Evolutionary conservation across 495 filamentous ascomycete species (phyloP).

Genomic region (Penicillium argentinense): DNA sequence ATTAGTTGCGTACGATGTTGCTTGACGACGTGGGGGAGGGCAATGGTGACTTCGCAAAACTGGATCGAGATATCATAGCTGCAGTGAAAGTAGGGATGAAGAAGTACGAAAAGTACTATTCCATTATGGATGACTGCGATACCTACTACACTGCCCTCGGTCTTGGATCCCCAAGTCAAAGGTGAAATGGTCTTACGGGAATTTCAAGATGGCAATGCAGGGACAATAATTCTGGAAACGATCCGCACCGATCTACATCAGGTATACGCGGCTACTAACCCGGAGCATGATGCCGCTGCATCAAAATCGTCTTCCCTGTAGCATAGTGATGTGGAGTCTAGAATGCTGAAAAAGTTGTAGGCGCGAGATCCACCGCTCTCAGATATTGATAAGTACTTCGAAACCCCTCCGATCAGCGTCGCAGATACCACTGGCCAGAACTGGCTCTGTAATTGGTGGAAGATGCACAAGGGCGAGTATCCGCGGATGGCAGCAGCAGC

Average conservation of each 20-base stretch:
- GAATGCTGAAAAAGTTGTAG: conserved; percentile 1
- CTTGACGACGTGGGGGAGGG: not conserved
- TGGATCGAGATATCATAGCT: conserved; percentile 8
- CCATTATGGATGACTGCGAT: conserved; percentile 11
- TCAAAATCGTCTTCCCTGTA: not conserved
- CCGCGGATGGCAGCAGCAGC: conserved; percentile 10
- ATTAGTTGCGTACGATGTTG: conserved; percentile 12
- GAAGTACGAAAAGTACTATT: conserved; percentile 18
- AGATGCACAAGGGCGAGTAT: conserved; percentile 1
- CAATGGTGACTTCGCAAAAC: conserved; percentile 1
- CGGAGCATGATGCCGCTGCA: not conserved
- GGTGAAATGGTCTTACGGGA: conserved; percentile 5
- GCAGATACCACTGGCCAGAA: not conserved
- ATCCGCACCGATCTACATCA: not conserved
- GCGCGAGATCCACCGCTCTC: not conserved
- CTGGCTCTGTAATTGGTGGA: conserved; percentile 12
- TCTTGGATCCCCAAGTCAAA: conserved; percentile 7
- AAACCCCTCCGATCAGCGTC: not conserved
- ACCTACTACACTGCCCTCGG: conserved; percentile 10
- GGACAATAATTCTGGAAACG: not conserved
- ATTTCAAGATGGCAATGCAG: conserved; percentile 1
- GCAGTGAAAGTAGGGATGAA: conserved; percentile 7
- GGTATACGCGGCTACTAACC: not conserved
- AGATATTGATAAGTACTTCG: conserved; percentile 8
- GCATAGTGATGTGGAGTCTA: not conserved